Percentiles rank a stretch among this genome's conserved stretches.
phyloP scores from a whole-genome alignment of 352 stramenopile species.

The Phytophthora nicotianae region DNA sequence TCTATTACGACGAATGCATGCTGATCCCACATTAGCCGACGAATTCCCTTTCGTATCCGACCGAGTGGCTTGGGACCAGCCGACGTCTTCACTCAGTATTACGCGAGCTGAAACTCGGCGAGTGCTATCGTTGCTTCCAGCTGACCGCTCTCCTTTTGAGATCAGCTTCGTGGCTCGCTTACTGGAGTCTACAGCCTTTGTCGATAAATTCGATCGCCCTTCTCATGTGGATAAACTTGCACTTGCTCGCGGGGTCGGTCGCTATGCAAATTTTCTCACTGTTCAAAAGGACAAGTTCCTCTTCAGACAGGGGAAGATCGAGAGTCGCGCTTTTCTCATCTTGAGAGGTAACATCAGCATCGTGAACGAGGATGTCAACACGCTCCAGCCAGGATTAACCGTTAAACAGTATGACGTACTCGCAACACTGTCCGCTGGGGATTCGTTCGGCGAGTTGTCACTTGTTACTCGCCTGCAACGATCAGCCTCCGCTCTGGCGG shows the following conservation, averaged over 20 bases:
- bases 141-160: slow-evolving; percentile 45
- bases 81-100: slow-evolving; percentile 65
- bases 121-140: slow-evolving; percentile 48
- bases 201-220: slow-evolving; percentile 75
- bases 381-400: slow-evolving; percentile 24
- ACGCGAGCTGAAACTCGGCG: slow-evolving; percentile 71
- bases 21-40: slow-evolving; percentile 53
- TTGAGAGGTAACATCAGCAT: slow-evolving; percentile 78
- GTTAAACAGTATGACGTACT: slow-evolving; percentile 66
- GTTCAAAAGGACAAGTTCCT: slow-evolving; percentile 58
- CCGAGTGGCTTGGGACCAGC: slow-evolving; percentile 60
- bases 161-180: slow-evolving; percentile 62
- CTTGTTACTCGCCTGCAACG: slow-evolving; percentile 74
- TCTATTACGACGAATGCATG: slow-evolving; percentile 64
- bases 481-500: slow-evolving; percentile 66
- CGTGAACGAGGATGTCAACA: slow-evolving; percentile 72
- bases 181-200: slow-evolving; percentile 59
- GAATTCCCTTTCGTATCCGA: slow-evolving; percentile 65
- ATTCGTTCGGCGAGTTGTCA: slow-evolving; percentile 76
- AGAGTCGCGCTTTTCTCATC: slow-evolving; percentile 82
- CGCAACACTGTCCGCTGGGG: slow-evolving; percentile 65
- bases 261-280: slow-evolving; percentile 58
- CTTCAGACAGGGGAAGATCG: slow-evolving; percentile 74
- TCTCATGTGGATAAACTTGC: slow-evolving; percentile 49
- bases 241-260: slow-evolving; percentile 55